A percentile compares a stretch with the other conserved stretches of the same genome.
phyloP scores from a whole-genome alignment of 331 rosid genomes.

The Erythrophleum ivorense region DNA sequence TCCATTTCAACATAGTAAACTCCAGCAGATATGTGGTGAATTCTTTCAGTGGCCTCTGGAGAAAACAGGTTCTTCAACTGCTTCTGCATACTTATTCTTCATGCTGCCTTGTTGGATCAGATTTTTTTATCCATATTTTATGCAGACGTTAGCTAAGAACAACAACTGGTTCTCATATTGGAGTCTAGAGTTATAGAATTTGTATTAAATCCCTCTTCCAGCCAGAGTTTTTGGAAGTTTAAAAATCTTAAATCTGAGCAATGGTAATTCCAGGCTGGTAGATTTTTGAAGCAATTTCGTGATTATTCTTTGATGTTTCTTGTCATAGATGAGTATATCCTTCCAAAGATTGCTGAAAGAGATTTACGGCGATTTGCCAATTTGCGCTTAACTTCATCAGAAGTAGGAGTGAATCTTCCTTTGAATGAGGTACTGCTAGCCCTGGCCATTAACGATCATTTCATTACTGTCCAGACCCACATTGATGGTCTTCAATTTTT shows the following conservation, averaged over 20 bases:
- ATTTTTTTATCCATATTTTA: not conserved
- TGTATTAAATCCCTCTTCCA: not conserved
- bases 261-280: not conserved
- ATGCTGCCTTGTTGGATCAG: not conserved
- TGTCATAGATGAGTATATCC: constrained; percentile 77
- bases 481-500: not conserved
- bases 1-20: constrained; percentile 62
- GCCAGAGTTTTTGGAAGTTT: not conserved
- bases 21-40: constrained; percentile 66
- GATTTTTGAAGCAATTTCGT: constrained; percentile 2
- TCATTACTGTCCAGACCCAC: constrained; percentile 1
- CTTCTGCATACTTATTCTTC: constrained; percentile 24
- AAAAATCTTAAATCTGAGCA: constrained; percentile 8
- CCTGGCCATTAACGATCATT: constrained; percentile 21
- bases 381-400: constrained; percentile 64
- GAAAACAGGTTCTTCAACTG: constrained; percentile 67
- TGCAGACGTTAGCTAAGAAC: not conserved
- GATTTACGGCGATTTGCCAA: constrained; percentile 72
- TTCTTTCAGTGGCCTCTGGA: constrained; percentile 73
- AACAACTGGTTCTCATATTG: not conserved
- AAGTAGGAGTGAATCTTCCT: constrained; percentile 66
- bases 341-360: constrained; percentile 83
- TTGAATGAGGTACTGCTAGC: constrained; percentile 56
- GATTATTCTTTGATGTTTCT: constrained; percentile 39
- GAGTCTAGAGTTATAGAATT: constrained; percentile 30